These are phyloP conservation scores for Neurospora terricola DNA, from an alignment of 495 filamentous ascomycete species.

Conservation along the genomic window DNA sequence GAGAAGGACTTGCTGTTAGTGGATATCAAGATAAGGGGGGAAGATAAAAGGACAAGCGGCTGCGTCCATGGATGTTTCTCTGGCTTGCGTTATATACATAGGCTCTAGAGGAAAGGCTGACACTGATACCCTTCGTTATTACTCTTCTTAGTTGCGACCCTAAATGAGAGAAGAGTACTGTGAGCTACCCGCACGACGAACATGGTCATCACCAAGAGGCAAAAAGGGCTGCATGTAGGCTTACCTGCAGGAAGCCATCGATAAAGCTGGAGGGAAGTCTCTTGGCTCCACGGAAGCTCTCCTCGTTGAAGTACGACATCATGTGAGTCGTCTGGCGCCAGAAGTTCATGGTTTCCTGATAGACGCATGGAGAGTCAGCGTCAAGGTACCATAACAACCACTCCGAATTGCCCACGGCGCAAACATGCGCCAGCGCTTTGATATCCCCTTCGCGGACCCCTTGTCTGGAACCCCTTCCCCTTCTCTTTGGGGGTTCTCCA, in stretches of 20 bases:
- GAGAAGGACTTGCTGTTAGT: background rate
- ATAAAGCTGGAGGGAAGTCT: constrained; percentile 81
- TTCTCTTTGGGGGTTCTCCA: background rate
- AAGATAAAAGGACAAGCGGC: background rate
- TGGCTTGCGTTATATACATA: background rate
- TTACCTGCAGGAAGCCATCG: constrained; percentile 81
- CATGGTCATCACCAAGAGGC: background rate
- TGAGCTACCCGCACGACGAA: background rate
- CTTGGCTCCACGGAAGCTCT: constrained; percentile 63
- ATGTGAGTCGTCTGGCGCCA: constrained; percentile 97
- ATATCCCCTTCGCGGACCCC: background rate
- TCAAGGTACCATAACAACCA: background rate
- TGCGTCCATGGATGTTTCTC: background rate
- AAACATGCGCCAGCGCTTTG: background rate
- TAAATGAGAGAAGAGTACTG: constrained; percentile 6
- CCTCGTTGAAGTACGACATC: constrained; percentile 90
- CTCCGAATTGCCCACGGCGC: background rate
- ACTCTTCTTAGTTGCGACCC: constrained; percentile 41
- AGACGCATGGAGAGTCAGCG: constrained; percentile 1
- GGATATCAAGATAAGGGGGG: background rate
- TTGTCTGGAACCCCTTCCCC: background rate
- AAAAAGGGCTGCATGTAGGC: background rate
- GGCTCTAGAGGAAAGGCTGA: background rate
- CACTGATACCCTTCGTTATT: constrained; percentile 1
- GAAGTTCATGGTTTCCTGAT: constrained; percentile 93